Conservation (phyloP, 768 basidiomycete genomes). For the Lentinula guzmanii region DNA sequence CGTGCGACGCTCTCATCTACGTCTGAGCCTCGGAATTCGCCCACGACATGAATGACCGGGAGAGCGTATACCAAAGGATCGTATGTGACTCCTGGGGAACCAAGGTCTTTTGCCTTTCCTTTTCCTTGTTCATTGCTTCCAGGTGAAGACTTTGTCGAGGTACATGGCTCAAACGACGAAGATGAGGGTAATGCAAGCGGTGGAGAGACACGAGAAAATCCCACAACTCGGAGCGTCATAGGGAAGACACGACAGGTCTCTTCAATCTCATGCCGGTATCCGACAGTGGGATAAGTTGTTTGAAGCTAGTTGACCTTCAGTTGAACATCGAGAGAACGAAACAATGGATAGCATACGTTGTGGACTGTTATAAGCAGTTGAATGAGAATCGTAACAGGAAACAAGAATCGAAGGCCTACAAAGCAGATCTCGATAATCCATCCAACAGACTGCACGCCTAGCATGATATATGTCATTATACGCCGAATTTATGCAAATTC, state of each 20-base stretch:
- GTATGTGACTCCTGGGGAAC: background rate
- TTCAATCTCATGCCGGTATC: constrained; percentile 15
- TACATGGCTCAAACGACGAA: constrained; percentile 6
- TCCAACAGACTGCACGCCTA: constrained; percentile 54
- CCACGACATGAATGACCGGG: constrained; percentile 47
- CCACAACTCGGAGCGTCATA: constrained; percentile 35
- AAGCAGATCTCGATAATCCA: constrained; percentile 50
- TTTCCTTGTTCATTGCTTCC: background rate
- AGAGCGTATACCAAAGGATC: constrained; percentile 25
- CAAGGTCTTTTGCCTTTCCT: background rate
- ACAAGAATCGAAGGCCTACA: constrained; percentile 26
- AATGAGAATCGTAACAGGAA: background rate
- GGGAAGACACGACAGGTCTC: constrained; percentile 53
- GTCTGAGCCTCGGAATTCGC: constrained; percentile 35
- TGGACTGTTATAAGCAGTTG: constrained; percentile 21
- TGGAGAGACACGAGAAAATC: constrained; percentile 22
- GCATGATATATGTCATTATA: background rate
- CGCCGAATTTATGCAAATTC: background rate
- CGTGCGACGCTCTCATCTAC: constrained; percentile 24
- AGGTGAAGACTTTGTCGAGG: constrained; percentile 13
- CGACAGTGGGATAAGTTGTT: background rate
- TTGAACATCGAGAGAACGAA: background rate
- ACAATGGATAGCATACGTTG: constrained; percentile 22
- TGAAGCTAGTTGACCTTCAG: background rate
- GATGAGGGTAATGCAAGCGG: constrained; percentile 7